Evolutionary conservation across 352 stramenopile species (phyloP), one percentile per base, ranked within the genome.

Genomic region (Phytophthora palmivora): DNA sequence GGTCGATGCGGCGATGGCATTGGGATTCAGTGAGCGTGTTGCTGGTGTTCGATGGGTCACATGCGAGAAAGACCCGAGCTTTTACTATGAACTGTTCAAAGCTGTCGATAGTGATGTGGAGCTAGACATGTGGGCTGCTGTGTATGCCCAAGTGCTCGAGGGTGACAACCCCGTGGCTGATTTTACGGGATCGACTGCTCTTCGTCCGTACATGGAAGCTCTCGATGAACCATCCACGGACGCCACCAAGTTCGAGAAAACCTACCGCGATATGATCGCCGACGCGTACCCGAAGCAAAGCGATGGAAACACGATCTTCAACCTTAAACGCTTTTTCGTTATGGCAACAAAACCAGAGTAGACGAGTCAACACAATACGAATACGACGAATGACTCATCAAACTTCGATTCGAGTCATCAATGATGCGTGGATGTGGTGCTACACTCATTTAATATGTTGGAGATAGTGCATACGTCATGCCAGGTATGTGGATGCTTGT

Each of bases 81-180:
- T 80, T 48, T 94, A 92, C 78, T 94, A 92, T 39, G 71, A 89
- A 43, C 72, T 91, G 21, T 84, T 89, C 41, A 71, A 76, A 12
- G 9, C 32, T 7, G 42, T 71, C 16, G 67, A 67, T 9, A 24
- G 18, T 1, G 18, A 24, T 5, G 56, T 53, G 2, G 54, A 73
- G 18, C 45, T 91, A 6, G 79, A 92, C 52, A 84, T 94, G 73
- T 94, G 82, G 84, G 49, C 63, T 5, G 76, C 77, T n/a, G 67
- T 69, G 9, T 92, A 92, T 49, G 63, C 71, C 26, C 83, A 92
- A 55, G 58, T 87, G 18, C 72, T 94, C 38, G 70, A 78, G 5
- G 80, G 79, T 2, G 72, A 88, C 12, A 85, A 88, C 50, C n/a
- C n/a, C n/a, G n/a, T n/a, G n/a, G n/a, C n/a, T n/a, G n/a, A n/a